A percentile compares a stretch with the other conserved stretches of the same genome.
These are phyloP conservation scores for Xylaria sp. DNA, from an alignment of 2,329 filamentous ascomycete species.

Conservation along the genomic window DNA sequence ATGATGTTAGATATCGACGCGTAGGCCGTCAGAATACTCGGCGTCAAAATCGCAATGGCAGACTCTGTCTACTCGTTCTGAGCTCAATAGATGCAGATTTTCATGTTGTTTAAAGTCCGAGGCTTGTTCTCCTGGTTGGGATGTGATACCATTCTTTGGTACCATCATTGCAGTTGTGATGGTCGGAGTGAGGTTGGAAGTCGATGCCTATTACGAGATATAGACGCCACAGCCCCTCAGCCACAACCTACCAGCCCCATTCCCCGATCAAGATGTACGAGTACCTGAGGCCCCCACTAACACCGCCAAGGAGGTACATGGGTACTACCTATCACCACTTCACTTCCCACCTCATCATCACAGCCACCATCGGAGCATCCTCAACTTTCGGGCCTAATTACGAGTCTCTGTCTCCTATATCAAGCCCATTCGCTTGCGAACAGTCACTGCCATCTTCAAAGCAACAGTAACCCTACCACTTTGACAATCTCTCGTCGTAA, in stretches of 20 bases:
- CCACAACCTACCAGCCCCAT: not conserved
- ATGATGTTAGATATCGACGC: too few species aligned
- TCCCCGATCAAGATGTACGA: not conserved
- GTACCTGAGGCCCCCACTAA: not conserved
- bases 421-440: not conserved
- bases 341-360: conserved; percentile 10
- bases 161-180: not conserved
- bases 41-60: too few species aligned
- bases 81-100: not conserved
- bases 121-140: not conserved
- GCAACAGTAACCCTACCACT: not conserved
- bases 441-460: not conserved
- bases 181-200: not conserved
- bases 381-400: conserved; percentile 7
- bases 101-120: not conserved
- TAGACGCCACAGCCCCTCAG: not conserved
- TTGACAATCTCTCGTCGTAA: not conserved
- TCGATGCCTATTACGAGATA: not conserved
- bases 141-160: not conserved
- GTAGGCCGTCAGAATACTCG: too few species aligned
- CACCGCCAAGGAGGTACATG: conserved; percentile 5
- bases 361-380: conserved; percentile 1
- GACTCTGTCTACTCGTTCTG: too few species aligned
- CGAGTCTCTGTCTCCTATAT: not conserved
- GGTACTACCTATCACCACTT: conserved; percentile 1